Evolutionary conservation across 345 rosid species (phyloP).

Genomic region (Eucalyptus brandiana): DNA sequence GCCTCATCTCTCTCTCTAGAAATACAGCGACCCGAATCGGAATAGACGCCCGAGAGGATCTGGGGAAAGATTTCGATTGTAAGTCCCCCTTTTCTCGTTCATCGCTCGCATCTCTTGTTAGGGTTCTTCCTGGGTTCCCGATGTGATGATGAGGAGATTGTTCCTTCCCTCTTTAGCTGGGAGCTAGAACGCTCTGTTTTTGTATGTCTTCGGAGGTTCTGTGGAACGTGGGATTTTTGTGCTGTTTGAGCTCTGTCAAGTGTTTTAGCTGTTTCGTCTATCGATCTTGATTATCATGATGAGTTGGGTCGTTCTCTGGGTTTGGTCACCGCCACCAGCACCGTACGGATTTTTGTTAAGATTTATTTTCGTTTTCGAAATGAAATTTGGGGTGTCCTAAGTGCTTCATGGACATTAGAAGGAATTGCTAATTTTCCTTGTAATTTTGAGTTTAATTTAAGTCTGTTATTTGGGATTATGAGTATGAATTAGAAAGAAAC

Average conservation of each 20-base stretch:
- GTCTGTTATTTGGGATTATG: not conserved
- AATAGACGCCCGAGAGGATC: not conserved
- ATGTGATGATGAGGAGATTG: not conserved
- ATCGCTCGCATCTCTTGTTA: not conserved
- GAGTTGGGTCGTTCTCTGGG: not conserved
- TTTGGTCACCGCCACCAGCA: not conserved
- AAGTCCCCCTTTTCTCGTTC: not conserved
- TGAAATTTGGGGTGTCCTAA: not conserved
- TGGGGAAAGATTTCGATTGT: conserved; percentile 8
- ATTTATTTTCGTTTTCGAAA: not conserved
- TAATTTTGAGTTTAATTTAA: not conserved
- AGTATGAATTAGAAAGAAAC: not conserved
- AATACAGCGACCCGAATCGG: not conserved
- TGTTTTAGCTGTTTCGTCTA: not conserved
- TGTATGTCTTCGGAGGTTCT: not conserved
- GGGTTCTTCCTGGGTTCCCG: not conserved
- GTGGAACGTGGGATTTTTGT: not conserved
- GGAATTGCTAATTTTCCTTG: not conserved
- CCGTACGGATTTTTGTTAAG: not conserved
- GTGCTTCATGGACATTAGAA: not conserved
- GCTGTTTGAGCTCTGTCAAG: not conserved
- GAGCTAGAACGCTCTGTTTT: not conserved
- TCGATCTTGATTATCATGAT: not conserved
- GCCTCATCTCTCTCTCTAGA: not conserved
- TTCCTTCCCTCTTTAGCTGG: not conserved